These are phyloP conservation scores for Puccinia sorghi DNA, from an alignment of 1,284 basidiomycete species.

Conservation along the genomic window DNA sequence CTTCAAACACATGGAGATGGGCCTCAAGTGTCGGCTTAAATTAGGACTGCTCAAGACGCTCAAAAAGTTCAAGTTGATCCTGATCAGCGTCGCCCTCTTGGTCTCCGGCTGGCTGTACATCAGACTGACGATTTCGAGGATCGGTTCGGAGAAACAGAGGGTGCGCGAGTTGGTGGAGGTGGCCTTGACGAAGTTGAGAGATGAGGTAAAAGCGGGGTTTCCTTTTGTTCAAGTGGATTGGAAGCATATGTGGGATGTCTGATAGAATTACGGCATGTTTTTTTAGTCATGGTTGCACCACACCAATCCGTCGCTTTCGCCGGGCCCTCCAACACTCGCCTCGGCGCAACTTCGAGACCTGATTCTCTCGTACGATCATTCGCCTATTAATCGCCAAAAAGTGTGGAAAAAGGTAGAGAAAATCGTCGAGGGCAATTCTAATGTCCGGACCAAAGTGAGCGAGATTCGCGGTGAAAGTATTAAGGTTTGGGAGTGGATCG, in stretches of 20 bases:
- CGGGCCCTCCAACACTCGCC: slow-evolving; percentile 73
- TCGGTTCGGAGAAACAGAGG: slow-evolving; percentile 68
- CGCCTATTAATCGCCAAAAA: slow-evolving; percentile 67
- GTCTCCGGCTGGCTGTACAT: slow-evolving; percentile 53
- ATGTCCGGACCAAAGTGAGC: slow-evolving; percentile 83
- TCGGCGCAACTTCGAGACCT: slow-evolving; percentile 88
- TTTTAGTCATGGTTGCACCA: slow-evolving; percentile 73
- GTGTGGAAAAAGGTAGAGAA: slow-evolving; percentile 85
- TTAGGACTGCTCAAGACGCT: slow-evolving; percentile 71
- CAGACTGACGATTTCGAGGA: slow-evolving; percentile 60
- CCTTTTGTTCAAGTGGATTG: not conserved
- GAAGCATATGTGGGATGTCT: not conserved
- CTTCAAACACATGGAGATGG: slow-evolving; percentile 64
- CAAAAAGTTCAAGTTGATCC: slow-evolving; percentile 68
- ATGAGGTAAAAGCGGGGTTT: slow-evolving; percentile 63
- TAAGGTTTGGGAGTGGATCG: slow-evolving; percentile 64
- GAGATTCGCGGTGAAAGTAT: slow-evolving; percentile 75
- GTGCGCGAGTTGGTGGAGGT: slow-evolving; percentile 76
- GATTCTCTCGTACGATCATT: slow-evolving; percentile 78
- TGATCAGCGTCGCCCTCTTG: slow-evolving; percentile 64
- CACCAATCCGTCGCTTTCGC: slow-evolving; percentile 74
- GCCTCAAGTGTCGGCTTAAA: slow-evolving; percentile 69
- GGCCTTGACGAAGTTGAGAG: slow-evolving; percentile 76
- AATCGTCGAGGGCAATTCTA: slow-evolving; percentile 89
- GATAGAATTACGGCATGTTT: not conserved